Conservation (phyloP, 2,329 filamentous ascomycete species). For the Davidsoniella neocaledoniae region DNA sequence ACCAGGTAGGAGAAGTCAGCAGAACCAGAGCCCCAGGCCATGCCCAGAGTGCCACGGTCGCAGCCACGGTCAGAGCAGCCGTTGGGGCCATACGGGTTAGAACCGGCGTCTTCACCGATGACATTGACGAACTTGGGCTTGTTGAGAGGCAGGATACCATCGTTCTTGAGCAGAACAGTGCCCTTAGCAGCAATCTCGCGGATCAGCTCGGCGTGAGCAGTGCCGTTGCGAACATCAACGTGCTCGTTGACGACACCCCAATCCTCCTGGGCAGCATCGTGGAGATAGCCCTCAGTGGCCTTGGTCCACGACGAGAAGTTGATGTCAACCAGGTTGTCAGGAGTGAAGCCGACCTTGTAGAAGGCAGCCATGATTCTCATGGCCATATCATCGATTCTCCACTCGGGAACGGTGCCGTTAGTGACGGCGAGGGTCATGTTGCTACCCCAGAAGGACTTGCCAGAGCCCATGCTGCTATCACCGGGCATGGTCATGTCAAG, state of each 20-base stretch:
- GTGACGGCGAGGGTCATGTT: constrained; percentile 78
- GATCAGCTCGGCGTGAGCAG: constrained; percentile 53
- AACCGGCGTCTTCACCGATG: constrained; percentile 69
- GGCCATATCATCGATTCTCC: constrained; percentile 81
- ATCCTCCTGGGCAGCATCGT: constrained; percentile 44
- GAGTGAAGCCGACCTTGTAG: constrained; percentile 45
- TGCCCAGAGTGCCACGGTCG: constrained; percentile 45
- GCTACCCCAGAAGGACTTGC: constrained; percentile 60
- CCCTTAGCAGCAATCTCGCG: constrained; percentile 66
- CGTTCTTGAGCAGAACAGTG: constrained; percentile 81
- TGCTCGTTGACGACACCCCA: constrained; percentile 60
- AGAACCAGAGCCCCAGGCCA: constrained; percentile 66
- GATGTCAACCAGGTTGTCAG: constrained; percentile 33
- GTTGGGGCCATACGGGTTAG: constrained; percentile 61
- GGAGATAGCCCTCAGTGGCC: constrained; percentile 55
- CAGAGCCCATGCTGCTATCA: constrained; percentile 60
- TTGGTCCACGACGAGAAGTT: constrained; percentile 84
- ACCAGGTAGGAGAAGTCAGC: constrained; percentile 60
- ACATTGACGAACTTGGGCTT: constrained; percentile 60
- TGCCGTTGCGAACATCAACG: constrained; percentile 60
- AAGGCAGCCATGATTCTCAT: constrained; percentile 62
- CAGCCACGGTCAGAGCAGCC: constrained; percentile 55
- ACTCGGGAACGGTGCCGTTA: constrained; percentile 78
- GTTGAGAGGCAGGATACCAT: constrained; percentile 56
- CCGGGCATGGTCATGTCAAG: constrained; percentile 84